Evolutionary conservation across 2,329 filamentous ascomycete species (phyloP).

Genomic region (Mariannaea elegans): DNA sequence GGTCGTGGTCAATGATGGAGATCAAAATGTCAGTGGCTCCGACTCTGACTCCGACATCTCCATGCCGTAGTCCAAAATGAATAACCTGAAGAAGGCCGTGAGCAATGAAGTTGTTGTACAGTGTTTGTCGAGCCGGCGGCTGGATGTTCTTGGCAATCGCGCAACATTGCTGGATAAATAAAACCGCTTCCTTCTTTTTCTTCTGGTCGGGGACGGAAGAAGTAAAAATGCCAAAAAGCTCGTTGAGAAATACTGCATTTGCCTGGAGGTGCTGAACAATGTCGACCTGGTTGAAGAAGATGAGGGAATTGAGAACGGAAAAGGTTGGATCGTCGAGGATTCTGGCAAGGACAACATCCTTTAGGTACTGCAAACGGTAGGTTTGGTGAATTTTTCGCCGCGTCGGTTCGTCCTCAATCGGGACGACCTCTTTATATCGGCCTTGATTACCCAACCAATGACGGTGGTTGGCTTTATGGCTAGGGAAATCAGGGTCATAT

Average conservation of each 20-base stretch:
- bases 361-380: conserved; percentile 94
- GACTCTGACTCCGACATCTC: conserved; percentile 84
- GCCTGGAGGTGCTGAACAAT: conserved; percentile 94
- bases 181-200: conserved; percentile 90
- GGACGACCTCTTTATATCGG: conserved; percentile 95
- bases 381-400: conserved; percentile 95
- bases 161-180: conserved; percentile 97
- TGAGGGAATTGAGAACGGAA: conserved; percentile 94
- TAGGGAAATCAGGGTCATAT: conserved; percentile 97
- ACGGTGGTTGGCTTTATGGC: conserved; percentile 96
- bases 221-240: conserved; percentile 88
- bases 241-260: conserved; percentile 79
- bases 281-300: conserved; percentile 99
- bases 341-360: conserved; percentile 95
- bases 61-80: conserved; percentile 87
- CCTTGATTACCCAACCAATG: conserved; percentile 90
- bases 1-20: conserved; percentile 94
- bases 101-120: conserved; percentile 90
- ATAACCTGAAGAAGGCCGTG: conserved; percentile 91
- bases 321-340: conserved; percentile 98
- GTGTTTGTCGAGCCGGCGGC: conserved; percentile 77
- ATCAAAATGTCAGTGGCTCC: conserved; percentile 94
- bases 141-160: conserved; percentile 94
- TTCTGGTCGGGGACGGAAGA: conserved; percentile 69
- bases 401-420: conserved; percentile 83